Conservation (phyloP, 441 rosid species). For the Geranium incanum region DNA sequence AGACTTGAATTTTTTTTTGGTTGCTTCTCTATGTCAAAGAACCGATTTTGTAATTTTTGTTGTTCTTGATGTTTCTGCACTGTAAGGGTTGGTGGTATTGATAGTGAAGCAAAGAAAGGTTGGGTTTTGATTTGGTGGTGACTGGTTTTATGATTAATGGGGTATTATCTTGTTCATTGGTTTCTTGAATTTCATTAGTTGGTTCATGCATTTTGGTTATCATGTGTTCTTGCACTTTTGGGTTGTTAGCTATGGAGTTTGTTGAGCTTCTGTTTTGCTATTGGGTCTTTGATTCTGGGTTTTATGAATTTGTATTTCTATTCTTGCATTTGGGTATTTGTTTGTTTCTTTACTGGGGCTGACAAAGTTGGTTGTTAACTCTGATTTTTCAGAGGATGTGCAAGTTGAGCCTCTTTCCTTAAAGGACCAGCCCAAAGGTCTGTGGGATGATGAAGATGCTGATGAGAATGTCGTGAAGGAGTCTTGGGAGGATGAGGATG, state of each 20-base stretch:
- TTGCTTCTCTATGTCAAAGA: not conserved
- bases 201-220: not conserved
- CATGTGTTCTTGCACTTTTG: not conserved
- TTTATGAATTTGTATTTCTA: not conserved
- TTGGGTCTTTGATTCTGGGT: not conserved
- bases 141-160: not conserved
- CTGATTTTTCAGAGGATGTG: not conserved
- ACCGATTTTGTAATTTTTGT: not conserved
- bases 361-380: not conserved
- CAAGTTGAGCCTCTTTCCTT: not conserved
- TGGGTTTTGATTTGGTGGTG: not conserved
- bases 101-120: not conserved
- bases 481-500: not conserved
- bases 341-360: not conserved
- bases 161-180: not conserved
- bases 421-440: not conserved
- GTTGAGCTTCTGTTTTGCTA: not conserved
- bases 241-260: too few species aligned
- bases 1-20: not conserved
- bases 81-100: not conserved
- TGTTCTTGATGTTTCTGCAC: not conserved
- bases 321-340: not conserved
- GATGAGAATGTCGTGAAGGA: slow-evolving; percentile 1
- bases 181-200: not conserved
- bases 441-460: slow-evolving; percentile 6